Conservation (phyloP, 2,329 filamentous ascomycete species). For the Aspergillus latus region DNA sequence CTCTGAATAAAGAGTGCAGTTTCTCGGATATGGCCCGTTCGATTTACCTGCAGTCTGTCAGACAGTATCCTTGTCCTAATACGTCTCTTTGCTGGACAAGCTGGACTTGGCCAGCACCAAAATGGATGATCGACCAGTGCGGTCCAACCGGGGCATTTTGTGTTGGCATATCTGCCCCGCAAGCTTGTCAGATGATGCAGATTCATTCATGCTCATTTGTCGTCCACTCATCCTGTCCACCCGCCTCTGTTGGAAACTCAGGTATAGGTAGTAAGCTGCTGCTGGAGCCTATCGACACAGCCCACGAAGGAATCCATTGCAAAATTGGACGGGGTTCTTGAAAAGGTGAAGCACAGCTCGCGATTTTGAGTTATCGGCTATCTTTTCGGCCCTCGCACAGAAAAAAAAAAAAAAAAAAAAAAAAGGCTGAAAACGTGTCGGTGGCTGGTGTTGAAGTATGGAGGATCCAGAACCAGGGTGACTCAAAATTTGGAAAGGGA, state of each 20-base stretch:
- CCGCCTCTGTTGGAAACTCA: neutral
- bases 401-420: neutral
- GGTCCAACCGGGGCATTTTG: conserved; percentile 10
- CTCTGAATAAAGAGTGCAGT: too few species aligned
- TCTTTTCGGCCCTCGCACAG: neutral
- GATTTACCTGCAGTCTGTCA: conserved; percentile 4
- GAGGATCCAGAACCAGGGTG: neutral
- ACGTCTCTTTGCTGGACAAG: conserved; percentile 9
- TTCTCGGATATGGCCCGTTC: neutral
- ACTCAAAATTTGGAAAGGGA: neutral
- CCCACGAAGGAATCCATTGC: neutral
- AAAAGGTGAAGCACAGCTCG: neutral
- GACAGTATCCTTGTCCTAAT: conserved; percentile 3
- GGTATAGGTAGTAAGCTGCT: too few species aligned
- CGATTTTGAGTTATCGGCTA: neutral
- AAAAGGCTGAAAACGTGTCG: neutral
- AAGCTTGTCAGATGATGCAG: conserved; percentile 19
- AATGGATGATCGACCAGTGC: conserved; percentile 16
- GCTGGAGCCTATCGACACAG: neutral
- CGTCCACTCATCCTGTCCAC: neutral
- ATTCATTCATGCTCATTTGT: conserved; percentile 1
- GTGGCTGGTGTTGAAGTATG: neutral
- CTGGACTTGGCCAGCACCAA: conserved; percentile 8
- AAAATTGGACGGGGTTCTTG: neutral
- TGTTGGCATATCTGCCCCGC: conserved; percentile 15